Conservation (phyloP, 2,329 filamentous ascomycete genomes). For the Elsinoe batatas region DNA sequence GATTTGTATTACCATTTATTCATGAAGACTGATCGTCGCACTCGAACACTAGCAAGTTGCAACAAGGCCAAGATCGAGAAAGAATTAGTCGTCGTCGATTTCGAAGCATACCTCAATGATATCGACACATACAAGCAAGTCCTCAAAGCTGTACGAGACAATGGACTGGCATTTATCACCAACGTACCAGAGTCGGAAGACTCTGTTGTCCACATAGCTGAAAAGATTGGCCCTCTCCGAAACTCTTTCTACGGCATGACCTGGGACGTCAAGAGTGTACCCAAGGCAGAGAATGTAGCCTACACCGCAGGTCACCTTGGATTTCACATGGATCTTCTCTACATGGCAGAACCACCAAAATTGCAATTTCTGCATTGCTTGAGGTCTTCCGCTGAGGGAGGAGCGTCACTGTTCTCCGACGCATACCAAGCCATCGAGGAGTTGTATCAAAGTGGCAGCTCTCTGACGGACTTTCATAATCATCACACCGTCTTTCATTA, state of each 20-base stretch:
- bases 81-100: slow-evolving; percentile 53
- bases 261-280: slow-evolving; percentile 79
- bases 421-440: slow-evolving; percentile 49
- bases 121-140: slow-evolving; percentile 50
- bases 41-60: slow-evolving; percentile 28
- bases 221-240: slow-evolving; percentile 65
- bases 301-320: slow-evolving; percentile 72
- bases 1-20: slow-evolving; percentile 17
- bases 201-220: slow-evolving; percentile 55
- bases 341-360: slow-evolving; percentile 67
- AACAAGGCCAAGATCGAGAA: slow-evolving; percentile 35
- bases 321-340: slow-evolving; percentile 89
- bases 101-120: slow-evolving; percentile 58
- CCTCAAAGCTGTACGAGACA: slow-evolving; percentile 51
- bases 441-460: slow-evolving; percentile 18
- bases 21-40: not conserved
- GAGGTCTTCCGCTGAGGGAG: slow-evolving; percentile 66
- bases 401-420: slow-evolving; percentile 80
- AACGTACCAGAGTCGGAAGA: slow-evolving; percentile 52
- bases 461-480: slow-evolving; percentile 2
- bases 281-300: slow-evolving; percentile 80
- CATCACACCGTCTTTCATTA: slow-evolving; percentile 39
- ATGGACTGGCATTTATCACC: slow-evolving; percentile 68
- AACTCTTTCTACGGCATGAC: slow-evolving; percentile 86
- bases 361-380: slow-evolving; percentile 87